Conservation (phyloP, 2,329 filamentous ascomycete genomes). For the Xylariaceae sp. region DNA sequence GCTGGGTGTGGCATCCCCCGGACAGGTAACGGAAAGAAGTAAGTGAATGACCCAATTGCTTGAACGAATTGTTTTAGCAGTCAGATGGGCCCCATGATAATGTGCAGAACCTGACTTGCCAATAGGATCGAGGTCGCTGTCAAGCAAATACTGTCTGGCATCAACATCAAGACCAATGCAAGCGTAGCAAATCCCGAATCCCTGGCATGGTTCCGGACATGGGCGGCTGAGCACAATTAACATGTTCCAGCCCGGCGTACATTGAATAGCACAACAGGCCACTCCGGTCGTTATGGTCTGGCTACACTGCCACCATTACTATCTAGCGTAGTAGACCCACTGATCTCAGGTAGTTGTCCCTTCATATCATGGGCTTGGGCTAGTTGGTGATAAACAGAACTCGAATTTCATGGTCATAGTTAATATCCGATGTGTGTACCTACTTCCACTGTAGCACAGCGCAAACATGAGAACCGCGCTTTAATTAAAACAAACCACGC, state of each 20-base stretch:
- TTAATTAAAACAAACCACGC: no score
- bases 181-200: slow-evolving; percentile 91
- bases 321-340: neutral
- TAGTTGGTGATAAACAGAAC: neutral
- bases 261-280: no score
- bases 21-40: slow-evolving; percentile 95
- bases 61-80: neutral
- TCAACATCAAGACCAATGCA: slow-evolving; percentile 82
- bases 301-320: no score
- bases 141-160: slow-evolving; percentile 88
- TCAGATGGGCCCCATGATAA: neutral
- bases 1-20: slow-evolving; percentile 79
- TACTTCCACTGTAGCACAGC: neutral
- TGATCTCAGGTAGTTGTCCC: neutral
- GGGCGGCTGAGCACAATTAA: slow-evolving; percentile 48
- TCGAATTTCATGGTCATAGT: neutral
- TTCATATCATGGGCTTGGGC: neutral
- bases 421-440: neutral
- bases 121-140: slow-evolving; percentile 84
- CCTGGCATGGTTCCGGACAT: slow-evolving; percentile 80
- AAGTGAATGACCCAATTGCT: slow-evolving; percentile 36
- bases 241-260: neutral
- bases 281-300: no score
- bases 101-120: slow-evolving; percentile 7
- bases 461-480: no score